Conservation (phyloP, 352 stramenopile genomes). For the Pythium rhizo-oryzae region DNA sequence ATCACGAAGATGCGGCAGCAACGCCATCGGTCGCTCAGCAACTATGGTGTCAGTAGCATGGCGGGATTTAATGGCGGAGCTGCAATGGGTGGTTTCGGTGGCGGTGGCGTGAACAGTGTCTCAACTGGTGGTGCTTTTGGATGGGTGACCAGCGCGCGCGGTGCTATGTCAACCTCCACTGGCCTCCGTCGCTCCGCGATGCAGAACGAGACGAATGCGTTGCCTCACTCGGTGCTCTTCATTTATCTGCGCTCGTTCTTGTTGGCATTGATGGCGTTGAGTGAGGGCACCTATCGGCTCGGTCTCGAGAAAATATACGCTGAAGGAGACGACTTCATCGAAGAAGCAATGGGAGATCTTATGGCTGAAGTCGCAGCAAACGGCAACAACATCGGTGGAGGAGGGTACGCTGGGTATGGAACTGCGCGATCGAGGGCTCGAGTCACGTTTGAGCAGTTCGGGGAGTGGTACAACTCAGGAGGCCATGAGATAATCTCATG, state of each 20-base stretch:
- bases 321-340: constrained; percentile 85
- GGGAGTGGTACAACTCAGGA: constrained; percentile 88
- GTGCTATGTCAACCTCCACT: constrained; percentile 33
- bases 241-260: constrained; percentile 88
- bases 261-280: constrained; percentile 85
- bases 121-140: constrained; percentile 56
- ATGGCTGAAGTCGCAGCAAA: constrained; percentile 78
- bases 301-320: constrained; percentile 87
- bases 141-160: constrained; percentile 55
- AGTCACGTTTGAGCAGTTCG: constrained; percentile 92
- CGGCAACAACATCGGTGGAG: constrained; percentile 40
- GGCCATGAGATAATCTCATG: constrained; percentile 85
- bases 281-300: constrained; percentile 78
- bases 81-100: constrained; percentile 28
- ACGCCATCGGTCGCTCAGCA: constrained; percentile 66
- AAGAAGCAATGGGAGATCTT: constrained; percentile 84
- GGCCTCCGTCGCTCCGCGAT: constrained; percentile 40
- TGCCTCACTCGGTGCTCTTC: constrained; percentile 84
- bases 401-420: constrained; percentile 58
- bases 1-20: constrained; percentile 86
- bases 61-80: constrained; percentile 28
- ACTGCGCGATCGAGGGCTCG: constrained; percentile 63
- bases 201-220: constrained; percentile 54
- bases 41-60: constrained; percentile 49
- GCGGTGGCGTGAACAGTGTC: constrained; percentile 44